Base-by-base conservation (phyloP, 805 yeast species). In the Priceomyces medius region DNA sequence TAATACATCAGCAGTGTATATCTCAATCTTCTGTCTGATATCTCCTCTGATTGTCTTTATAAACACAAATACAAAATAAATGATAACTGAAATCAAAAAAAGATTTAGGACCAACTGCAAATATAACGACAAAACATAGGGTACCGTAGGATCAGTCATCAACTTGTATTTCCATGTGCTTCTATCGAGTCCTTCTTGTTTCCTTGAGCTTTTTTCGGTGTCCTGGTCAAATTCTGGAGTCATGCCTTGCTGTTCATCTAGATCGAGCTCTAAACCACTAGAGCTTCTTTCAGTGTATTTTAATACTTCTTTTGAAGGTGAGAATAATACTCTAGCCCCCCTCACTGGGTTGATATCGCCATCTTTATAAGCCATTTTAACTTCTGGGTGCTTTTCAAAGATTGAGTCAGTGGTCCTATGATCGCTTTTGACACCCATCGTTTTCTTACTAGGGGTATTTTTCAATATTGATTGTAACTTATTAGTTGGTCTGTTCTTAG, bases 11-110 rank as follows among this genome's bases (percentile, higher is more conserved):
- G 76, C 59, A 0, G 83, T 74, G 49, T 83, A 79, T 21, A 77
- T 73, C 36, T 82, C 83, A 7, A 88, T 73, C 54, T 85, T 85
- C 45, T 73, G 74, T 45, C 81, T 78, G 12, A 91, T 87, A 59
- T 91, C 99, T 2, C 49, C 68, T 61, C 74, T 65, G 7, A 88
- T 73, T 7, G 88, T 80, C 3, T 65, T 55, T 6, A 81, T 64
- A 50, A 83, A 77, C 3, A 76, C 56, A 44, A 64, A 69, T 2
- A 80, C 62, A 19, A 81, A 63, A 54, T 74, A 82, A 1, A 80
- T 48, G n/a, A 82, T 52, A 3, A 77, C 58, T 0, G 75, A 56
- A 17, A 80, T 66, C 31, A 87, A 61, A 3, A 75, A 52, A 1
- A 76, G 56, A 49, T 87, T 85, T 60, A 83, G 73, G 1, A 76